phyloP scores from a whole-genome alignment of 2,329 filamentous ascomycete genomes.

The Talaromyces sp. region DNA sequence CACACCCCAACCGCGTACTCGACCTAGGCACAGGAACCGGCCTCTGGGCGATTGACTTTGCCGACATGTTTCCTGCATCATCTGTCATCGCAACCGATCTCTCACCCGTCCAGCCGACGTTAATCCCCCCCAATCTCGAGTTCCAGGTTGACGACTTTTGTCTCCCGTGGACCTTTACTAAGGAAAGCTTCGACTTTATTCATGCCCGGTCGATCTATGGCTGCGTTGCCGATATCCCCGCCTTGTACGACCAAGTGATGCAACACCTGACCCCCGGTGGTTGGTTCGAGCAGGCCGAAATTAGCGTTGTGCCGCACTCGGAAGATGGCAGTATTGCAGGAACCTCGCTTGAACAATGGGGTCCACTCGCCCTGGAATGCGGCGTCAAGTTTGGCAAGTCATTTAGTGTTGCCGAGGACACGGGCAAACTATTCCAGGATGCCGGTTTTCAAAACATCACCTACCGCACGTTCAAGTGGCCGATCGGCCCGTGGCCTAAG shows the following conservation, averaged over 20 bases:
- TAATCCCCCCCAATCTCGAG: constrained; percentile 19
- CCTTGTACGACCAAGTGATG: constrained; percentile 13
- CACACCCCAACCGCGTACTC: neutral
- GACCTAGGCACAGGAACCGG: constrained; percentile 9
- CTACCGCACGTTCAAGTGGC: constrained; percentile 3
- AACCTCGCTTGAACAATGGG: neutral
- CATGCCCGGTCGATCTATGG: constrained; percentile 17
- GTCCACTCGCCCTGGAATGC: neutral
- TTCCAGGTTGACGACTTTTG: constrained; percentile 21
- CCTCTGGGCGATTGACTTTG: constrained; percentile 6
- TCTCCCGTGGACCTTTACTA: constrained; percentile 17
- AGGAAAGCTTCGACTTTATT: constrained; percentile 20
- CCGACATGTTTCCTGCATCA: neutral
- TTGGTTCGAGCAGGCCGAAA: constrained; percentile 36
- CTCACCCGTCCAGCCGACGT: constrained; percentile 2
- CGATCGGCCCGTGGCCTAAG: neutral
- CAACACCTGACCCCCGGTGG: constrained; percentile 43
- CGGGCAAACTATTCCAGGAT: neutral
- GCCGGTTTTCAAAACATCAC: constrained; percentile 2
- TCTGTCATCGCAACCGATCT: constrained; percentile 1
- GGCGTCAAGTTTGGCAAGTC: constrained; percentile 1
- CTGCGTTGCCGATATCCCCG: constrained; percentile 15
- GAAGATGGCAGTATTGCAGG: neutral
- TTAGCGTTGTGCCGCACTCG: neutral
- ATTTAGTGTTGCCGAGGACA: neutral